A percentile compares a stretch with the other conserved stretches of the same genome.
phyloP scores from a whole-genome alignment of 2,329 filamentous ascomycete genomes.

The Paraconiothyrium brasiliense region DNA sequence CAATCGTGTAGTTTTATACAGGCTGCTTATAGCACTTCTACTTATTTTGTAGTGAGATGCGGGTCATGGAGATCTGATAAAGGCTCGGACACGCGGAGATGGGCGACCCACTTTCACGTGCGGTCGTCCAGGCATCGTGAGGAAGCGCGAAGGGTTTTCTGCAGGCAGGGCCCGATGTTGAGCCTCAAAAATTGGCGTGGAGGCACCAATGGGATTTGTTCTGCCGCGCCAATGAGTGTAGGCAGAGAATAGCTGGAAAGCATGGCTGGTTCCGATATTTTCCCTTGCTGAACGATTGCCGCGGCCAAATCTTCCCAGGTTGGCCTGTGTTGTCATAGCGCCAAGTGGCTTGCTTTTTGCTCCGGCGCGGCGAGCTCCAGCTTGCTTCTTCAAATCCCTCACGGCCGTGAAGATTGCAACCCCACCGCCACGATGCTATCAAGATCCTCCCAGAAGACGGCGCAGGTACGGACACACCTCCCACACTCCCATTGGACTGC shows the following conservation, averaged over 20 bases:
- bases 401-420: conserved; percentile 38
- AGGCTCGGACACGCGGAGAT: conserved; percentile 3
- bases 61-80: neutral
- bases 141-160: conserved; percentile 8
- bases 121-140: conserved; percentile 9
- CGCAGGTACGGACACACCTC: conserved; percentile 54
- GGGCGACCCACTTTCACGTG: conserved; percentile 17
- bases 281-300: conserved; percentile 26
- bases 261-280: conserved; percentile 15
- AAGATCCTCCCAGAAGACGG: conserved; percentile 56
- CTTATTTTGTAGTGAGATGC: neutral
- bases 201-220: neutral
- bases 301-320: conserved; percentile 30
- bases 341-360: conserved; percentile 47
- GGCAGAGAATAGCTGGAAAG: neutral
- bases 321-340: conserved; percentile 36
- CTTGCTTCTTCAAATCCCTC: conserved; percentile 49
- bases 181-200: neutral
- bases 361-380: conserved; percentile 40
- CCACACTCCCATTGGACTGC: conserved; percentile 36
- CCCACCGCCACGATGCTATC: conserved; percentile 53
- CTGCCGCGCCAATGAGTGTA: neutral
- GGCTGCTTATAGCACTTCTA: neutral
- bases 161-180: neutral
- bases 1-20: neutral